Evolutionary conservation across 2,329 filamentous ascomycete genomes (phyloP), one percentile per base, ranked within the genome.

Genomic region (Pseudocercospora fijiensis): DNA sequence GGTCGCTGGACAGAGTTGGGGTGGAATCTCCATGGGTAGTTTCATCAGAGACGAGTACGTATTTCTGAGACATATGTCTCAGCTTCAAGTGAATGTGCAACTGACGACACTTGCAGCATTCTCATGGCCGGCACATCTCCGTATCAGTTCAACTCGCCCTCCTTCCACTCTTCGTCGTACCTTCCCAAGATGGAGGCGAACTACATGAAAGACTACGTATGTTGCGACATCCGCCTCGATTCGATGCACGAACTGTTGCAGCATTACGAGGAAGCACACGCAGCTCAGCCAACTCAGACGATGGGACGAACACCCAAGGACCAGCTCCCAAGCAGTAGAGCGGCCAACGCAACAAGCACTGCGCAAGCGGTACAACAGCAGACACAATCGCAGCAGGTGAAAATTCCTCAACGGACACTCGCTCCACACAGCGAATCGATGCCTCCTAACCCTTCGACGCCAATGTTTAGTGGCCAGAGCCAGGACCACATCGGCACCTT

Each of bases 31-130:
- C 8, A 91, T 98, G 69, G 94, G 94, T 67, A 98, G 94, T 75
- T 98, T 96, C 83, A 95, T 99, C 78, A 86, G 91, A 78, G 94
- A 99, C 81, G 95, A 99, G 95, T 99, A 87, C 87, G 94, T 89
- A 58, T 61, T 52, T 61, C 45, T 22, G 37, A 60, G 11, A 37
- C 56, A 26, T 13, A 26, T 13, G 49, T 33, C 37, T 47, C 41
- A 13, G n/a, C 16, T 55, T 49, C 27, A 24, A 27, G 49, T n/a
- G 22, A 30, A 24, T 22, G 37, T 41, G 33, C n/a, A 28, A 61
- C 66, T 71, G 64, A 69, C 60, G 24, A 2, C 41, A 28, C 33
- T 13, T 72, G 70, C 76, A 97, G 92, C 77, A 93, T 97, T 75
- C 89, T 96, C 76, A 97, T 97, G 91, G 88, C 91, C 65, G 93